Evolutionary conservation across 2,329 filamentous ascomycete genomes (phyloP), one percentile per base, ranked within the genome.

Genomic region (Zymoseptoria tritici): DNA sequence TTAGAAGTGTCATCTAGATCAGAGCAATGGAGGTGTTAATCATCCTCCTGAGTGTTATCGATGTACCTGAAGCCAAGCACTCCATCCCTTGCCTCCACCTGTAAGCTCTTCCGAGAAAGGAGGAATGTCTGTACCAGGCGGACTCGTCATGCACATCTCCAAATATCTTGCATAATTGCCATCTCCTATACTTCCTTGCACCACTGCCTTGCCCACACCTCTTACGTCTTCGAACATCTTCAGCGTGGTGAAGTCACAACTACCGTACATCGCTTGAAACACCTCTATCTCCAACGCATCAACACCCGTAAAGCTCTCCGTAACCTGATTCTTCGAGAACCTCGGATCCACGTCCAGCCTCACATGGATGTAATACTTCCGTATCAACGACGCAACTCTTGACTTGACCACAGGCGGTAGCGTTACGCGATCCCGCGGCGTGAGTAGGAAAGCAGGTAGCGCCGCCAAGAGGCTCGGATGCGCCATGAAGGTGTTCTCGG

Each of bases 241-340:
- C 67, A 82, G 63, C 1, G 77, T 75, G 0, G 66, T 64, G 29
- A 76, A 76, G 59, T 78, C 76, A 22, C 73, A 77, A 11, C 73
- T 72, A n/a, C 72, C 73, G 64, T 72, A 79, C 65, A 75, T 74
- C 1, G 75, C 68, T 66, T 82, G 78, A 66, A 78, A 80, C 3
- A 79, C 78, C 51, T 79, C 75, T n/a, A 83, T 70, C 56, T 79
- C 77, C 19, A 83, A 68, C 57, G 75, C 75, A 52, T 81, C 78
- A 0, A 73, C 70, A 1, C 75, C 77, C 0, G 71, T 74, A 62
- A 83, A 83, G 0, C 76, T 75, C n/a, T 71, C 66, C 6, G 67
- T 68, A 0, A 76, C 77, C 52, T 78, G 71, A 24, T 64, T 60
- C 2, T 63, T 62, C 3, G 71, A 72, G 67, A 80, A 83, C 13